A percentile compares a stretch with the other conserved stretches of the same genome.
phyloP scores from a whole-genome alignment of 306 rosid genomes.

The Heteromeles arbutifolia region DNA sequence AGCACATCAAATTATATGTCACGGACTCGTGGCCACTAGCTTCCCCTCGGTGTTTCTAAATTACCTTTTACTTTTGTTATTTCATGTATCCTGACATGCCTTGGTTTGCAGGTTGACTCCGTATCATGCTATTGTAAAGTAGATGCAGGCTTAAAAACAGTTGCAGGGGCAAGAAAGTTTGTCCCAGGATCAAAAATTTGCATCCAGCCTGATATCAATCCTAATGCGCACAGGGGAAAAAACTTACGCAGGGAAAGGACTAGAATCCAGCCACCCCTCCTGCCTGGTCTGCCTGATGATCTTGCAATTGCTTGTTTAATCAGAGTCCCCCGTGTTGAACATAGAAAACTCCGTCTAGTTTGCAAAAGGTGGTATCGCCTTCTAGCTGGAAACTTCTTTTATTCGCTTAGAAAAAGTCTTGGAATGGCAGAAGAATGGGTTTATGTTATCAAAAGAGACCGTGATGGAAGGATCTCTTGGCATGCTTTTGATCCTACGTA shows the following conservation, averaged over 20 bases:
- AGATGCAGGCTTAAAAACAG: constrained; percentile 90
- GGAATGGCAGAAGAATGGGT: constrained; percentile 99
- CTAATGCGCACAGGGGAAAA: constrained; percentile 80
- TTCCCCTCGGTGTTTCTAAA: constrained; percentile 4
- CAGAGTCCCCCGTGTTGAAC: constrained; percentile 91
- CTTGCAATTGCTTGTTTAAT: constrained; percentile 97
- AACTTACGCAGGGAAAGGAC: constrained; percentile 72
- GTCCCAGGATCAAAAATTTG: constrained; percentile 95
- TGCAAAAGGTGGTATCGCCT: constrained; percentile 97
- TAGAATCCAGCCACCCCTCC: constrained; percentile 84
- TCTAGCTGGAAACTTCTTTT: constrained; percentile 85
- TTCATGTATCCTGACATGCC: constrained; percentile 30
- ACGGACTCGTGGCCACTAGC: background rate
- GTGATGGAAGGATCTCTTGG: constrained; percentile 89
- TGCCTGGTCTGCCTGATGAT: constrained; percentile 99
- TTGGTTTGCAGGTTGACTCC: constrained; percentile 74
- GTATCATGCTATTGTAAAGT: constrained; percentile 98
- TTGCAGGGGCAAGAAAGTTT: constrained; percentile 90
- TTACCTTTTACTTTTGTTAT: background rate
- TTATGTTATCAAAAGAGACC: constrained; percentile 92
- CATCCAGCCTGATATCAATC: constrained; percentile 96
- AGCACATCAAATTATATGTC: background rate
- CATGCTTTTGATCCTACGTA: constrained; percentile 95
- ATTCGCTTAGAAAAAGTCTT: constrained; percentile 89
- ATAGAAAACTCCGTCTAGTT: constrained; percentile 79